These are phyloP conservation scores for Salix brachista DNA, from an alignment of 345 rosid genomes.

Conservation along the genomic window DNA sequence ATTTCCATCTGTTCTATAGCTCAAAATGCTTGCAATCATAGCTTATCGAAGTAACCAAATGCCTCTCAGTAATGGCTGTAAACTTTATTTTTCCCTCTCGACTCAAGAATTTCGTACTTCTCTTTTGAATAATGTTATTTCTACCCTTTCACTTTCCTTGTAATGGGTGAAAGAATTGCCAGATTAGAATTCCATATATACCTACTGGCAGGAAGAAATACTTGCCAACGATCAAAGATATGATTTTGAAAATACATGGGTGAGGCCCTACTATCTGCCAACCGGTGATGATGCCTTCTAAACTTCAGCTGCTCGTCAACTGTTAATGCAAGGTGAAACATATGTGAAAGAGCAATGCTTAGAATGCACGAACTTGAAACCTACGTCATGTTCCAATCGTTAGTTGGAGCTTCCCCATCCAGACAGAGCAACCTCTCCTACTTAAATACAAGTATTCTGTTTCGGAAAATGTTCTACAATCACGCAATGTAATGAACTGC, in stretches of 20 bases:
- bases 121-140: background rate
- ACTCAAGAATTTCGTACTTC: too few species aligned
- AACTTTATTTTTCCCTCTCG: background rate
- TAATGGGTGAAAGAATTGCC: background rate
- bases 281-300: background rate
- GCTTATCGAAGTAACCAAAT: background rate
- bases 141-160: background rate
- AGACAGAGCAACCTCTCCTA: constrained; percentile 21
- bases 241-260: too few species aligned
- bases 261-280: background rate
- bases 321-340: background rate
- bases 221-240: background rate
- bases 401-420: constrained; percentile 52
- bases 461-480: background rate
- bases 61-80: background rate
- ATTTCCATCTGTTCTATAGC: background rate
- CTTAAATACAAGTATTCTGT: background rate
- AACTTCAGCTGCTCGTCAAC: background rate
- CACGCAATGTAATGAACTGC: background rate
- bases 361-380: constrained; percentile 30
- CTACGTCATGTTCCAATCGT: constrained; percentile 33
- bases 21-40: background rate
- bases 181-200: background rate
- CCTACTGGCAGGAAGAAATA: background rate
- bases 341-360: constrained; percentile 28